These are phyloP conservation scores for Penicillium samsonianum DNA, from an alignment of 495 filamentous ascomycete genomes.

Conservation along the genomic window DNA sequence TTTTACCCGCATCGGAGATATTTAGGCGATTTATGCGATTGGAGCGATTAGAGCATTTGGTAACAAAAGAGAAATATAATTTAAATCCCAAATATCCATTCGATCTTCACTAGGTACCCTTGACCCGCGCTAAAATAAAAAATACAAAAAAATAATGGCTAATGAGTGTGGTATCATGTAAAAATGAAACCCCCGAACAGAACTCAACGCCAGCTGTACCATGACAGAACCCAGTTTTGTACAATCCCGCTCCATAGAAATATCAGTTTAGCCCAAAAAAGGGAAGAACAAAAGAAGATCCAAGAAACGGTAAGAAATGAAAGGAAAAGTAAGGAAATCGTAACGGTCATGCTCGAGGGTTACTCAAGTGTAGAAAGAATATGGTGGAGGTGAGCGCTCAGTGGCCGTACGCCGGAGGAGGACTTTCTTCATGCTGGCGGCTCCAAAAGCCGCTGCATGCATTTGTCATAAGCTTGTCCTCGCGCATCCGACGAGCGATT, in stretches of 20 bases:
- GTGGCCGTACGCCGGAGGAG: conserved; percentile 50
- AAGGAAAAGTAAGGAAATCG: conserved; percentile 30
- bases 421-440: conserved; percentile 42
- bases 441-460: conserved; percentile 45
- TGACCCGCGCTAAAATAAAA: conserved; percentile 5
- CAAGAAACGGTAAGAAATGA: conserved; percentile 6
- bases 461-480: conserved; percentile 57
- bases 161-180: conserved; percentile 34
- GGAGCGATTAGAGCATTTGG: not conserved
- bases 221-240: conserved; percentile 26
- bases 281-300: conserved; percentile 17
- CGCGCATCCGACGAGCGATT: conserved; percentile 80
- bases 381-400: conserved; percentile 21
- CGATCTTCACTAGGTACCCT: conserved; percentile 6
- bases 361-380: conserved; percentile 26
- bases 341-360: conserved; percentile 37
- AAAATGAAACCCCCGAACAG: conserved; percentile 20
- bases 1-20: conserved; percentile 10
- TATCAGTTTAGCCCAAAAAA: conserved; percentile 11
- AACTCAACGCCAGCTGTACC: conserved; percentile 22
- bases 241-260: conserved; percentile 30
- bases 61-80: conserved; percentile 1
- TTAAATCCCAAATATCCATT: conserved; percentile 9
- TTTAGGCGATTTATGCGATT: not conserved
- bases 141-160: conserved; percentile 21